A percentile compares a stretch with the other conserved stretches of the same genome.
Evolutionary conservation across 176 grass and related monocot species (phyloP).

Genomic region (Puya raimondii): DNA sequence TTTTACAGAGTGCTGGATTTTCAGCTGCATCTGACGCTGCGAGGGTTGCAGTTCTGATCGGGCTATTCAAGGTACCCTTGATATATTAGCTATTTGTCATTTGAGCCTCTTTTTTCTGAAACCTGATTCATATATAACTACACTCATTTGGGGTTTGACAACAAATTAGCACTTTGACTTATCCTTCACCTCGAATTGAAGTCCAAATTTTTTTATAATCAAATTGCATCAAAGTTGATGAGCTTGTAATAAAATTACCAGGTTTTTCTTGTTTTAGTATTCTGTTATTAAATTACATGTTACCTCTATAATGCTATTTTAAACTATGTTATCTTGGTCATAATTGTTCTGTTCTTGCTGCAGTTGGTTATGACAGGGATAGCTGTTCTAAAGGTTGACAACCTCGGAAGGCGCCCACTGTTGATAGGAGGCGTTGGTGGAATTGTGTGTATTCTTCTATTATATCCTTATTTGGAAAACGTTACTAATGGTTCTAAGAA

Average conservation of each 20-base stretch:
- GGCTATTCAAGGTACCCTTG: conserved; percentile 78
- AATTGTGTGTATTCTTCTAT: conserved; percentile 52
- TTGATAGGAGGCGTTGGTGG: conserved; percentile 82
- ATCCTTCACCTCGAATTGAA: too few relatives aligned
- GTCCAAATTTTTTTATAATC: too few relatives aligned
- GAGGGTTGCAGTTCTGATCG: conserved; percentile 74
- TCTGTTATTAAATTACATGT: too few relatives aligned
- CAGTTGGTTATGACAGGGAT: conserved; percentile 85
- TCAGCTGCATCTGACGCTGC: conserved; percentile 86
- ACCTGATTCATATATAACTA: background rate
- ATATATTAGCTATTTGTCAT: background rate
- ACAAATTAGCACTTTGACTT: background rate
- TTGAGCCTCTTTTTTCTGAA: background rate
- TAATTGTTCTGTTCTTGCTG: conserved; percentile 10
- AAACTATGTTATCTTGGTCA: conserved; percentile 9
- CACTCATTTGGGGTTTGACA: background rate
- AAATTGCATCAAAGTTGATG: too few relatives aligned
- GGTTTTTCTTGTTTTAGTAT: too few relatives aligned
- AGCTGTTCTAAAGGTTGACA: conserved; percentile 76
- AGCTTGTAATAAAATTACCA: too few relatives aligned
- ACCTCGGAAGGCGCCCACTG: conserved; percentile 72
- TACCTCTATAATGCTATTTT: too few relatives aligned
- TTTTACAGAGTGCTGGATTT: conserved; percentile 80
- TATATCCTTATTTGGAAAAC: conserved; percentile 3
- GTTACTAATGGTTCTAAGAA: background rate